Evolutionary conservation across 257 asterid species (phyloP), one percentile per base, ranked within the genome.

Genomic region (Parsonsia alboflavescens): DNA sequence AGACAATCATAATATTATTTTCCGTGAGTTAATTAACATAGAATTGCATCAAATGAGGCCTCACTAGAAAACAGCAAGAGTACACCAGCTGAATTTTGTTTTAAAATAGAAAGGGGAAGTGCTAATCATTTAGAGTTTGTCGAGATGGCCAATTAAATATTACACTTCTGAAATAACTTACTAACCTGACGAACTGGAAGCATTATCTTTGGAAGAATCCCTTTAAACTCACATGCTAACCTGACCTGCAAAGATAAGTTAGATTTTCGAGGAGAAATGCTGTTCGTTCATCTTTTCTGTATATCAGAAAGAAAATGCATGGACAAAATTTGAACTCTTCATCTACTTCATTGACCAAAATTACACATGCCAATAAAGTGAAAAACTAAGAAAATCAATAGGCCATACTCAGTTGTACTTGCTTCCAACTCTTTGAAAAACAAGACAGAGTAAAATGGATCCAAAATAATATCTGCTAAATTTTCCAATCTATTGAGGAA

Each of bases 191-290:
- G 89, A 7, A 78, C 92, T 83, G 77, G 94, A 83, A 83, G 85
- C 78, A 90, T 74, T 77, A 94, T 83, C 86, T 92, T 92, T 63
- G 95, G 90, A 78, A 92, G 96, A 76, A 94, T 89, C 52, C 97
- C 97, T 83, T 89, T 94, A 86, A 83, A 85, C 41, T 76, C 75
- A 84, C 94, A 92, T 41, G 78, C 96, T 88, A 88, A 81, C 82
- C 86, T 90, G 41, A 94, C 84, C 99, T 94, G 95, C 80, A 86
- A 72, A 71, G 49, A 72, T 48, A 54, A 13, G 62, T 68, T 44
- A 58, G 41, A 71, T 68, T n/a, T 66, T 10, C 42, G 72, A 22
- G 58, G n/a, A 10, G 39, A 19, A 16, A 66, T 66, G 9, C 8
- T 53, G 19, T 28, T 24, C 33, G 65, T 44, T 54, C 16, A 68